phyloP scores from a whole-genome alignment of 2,329 filamentous ascomycete genomes.

The Cylindrodendrum hubeiense region DNA sequence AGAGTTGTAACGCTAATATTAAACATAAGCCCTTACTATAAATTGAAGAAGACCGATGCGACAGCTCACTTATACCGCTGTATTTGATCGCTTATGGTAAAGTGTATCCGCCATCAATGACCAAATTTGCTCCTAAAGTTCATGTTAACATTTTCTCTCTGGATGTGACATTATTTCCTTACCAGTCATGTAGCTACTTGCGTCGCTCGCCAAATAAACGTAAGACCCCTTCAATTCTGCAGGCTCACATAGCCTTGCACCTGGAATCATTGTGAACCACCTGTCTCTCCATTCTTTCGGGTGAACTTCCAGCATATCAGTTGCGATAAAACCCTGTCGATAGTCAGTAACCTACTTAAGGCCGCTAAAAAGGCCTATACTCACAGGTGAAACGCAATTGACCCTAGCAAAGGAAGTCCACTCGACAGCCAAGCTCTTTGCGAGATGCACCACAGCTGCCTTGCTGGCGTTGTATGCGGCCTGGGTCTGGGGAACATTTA shows the following conservation, averaged over 20 bases:
- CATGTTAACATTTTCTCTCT: neutral
- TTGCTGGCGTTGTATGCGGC: slow-evolving; percentile 59
- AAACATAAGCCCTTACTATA: neutral
- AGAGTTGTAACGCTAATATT: neutral
- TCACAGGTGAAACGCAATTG: slow-evolving; percentile 54
- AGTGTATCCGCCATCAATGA: slow-evolving; percentile 44
- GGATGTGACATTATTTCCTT: slow-evolving; percentile 2
- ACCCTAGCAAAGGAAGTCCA: slow-evolving; percentile 57
- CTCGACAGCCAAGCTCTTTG: slow-evolving; percentile 56
- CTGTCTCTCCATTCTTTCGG: slow-evolving; percentile 37
- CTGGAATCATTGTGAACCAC: slow-evolving; percentile 37
- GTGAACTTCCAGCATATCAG: slow-evolving; percentile 38
- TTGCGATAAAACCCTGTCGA: slow-evolving; percentile 36
- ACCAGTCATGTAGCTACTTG: slow-evolving; percentile 57
- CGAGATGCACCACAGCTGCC: slow-evolving; percentile 55
- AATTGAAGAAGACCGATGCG: neutral
- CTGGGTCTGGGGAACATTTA: slow-evolving; percentile 56
- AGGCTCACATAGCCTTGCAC: slow-evolving; percentile 44
- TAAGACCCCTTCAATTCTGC: slow-evolving; percentile 52
- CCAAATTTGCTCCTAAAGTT: slow-evolving; percentile 37
- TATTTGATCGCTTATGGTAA: slow-evolving; percentile 28
- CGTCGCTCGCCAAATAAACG: slow-evolving; percentile 54
- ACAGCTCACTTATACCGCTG: neutral
- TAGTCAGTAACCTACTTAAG: neutral
- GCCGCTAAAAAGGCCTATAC: slow-evolving; percentile 9